Evolutionary conservation across 345 rosid genomes (phyloP).

Genomic region (Eucalyptus cloeziana): DNA sequence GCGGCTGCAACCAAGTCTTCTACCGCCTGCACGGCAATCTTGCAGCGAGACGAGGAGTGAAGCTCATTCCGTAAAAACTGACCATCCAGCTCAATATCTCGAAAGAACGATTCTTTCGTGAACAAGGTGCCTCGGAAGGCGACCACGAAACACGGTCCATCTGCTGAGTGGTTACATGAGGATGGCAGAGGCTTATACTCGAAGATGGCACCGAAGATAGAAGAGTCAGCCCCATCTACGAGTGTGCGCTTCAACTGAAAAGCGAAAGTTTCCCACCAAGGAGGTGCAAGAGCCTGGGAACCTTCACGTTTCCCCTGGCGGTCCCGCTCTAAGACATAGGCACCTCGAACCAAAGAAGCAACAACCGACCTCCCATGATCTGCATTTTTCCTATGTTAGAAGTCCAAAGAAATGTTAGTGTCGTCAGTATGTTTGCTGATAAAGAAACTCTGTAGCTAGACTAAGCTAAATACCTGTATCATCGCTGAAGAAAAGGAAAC

Average conservation of each 20-base stretch:
- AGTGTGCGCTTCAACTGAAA: slow-evolving; percentile 38
- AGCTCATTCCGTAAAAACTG: slow-evolving; percentile 46
- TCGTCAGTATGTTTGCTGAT: neutral
- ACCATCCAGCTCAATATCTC: slow-evolving; percentile 51
- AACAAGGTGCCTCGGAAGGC: slow-evolving; percentile 69
- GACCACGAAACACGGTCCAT: slow-evolving; percentile 46
- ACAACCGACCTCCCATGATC: slow-evolving; percentile 54
- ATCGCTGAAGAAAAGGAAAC: neutral
- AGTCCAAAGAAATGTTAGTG: neutral
- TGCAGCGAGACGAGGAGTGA: slow-evolving; percentile 52
- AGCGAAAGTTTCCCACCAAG: slow-evolving; percentile 79
- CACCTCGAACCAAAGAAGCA: slow-evolving; percentile 71
- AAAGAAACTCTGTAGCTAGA: neutral
- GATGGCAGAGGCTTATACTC: slow-evolving; percentile 33
- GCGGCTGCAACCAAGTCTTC: slow-evolving; percentile 46
- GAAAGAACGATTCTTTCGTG: slow-evolving; percentile 26
- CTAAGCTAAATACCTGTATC: neutral
- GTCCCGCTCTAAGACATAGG: slow-evolving; percentile 61
- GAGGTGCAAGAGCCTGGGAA: slow-evolving; percentile 43
- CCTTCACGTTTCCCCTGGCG: slow-evolving; percentile 60
- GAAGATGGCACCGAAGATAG: slow-evolving; percentile 71
- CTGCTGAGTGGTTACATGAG: slow-evolving; percentile 1
- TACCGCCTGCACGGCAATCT: slow-evolving; percentile 62
- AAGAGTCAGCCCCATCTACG: slow-evolving; percentile 50
- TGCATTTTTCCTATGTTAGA: slow-evolving; percentile 42